phyloP scores from a whole-genome alignment of 164 flowering plant species.

The Annona squamosa region DNA sequence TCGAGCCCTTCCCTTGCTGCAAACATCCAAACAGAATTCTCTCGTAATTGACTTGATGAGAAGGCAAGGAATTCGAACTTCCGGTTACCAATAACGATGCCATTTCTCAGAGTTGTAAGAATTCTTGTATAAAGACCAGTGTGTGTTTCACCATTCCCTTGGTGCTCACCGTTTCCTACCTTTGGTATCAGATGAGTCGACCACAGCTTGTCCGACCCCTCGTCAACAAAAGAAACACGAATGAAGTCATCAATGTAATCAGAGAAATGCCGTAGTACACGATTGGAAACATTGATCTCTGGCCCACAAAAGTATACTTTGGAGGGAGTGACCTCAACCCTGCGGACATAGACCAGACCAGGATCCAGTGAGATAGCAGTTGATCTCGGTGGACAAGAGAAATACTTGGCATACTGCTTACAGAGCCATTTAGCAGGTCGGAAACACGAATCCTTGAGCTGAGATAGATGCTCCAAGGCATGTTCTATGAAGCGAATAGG shows the following conservation, averaged over 20 bases:
- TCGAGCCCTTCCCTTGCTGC: conserved; percentile 45
- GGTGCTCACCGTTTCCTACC: neutral
- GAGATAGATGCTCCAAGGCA: conserved; percentile 58
- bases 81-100: conserved; percentile 68
- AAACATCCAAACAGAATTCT: conserved; percentile 91
- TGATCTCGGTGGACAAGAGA: conserved; percentile 14
- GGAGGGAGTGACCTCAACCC: conserved; percentile 74
- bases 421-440: conserved; percentile 63
- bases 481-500: conserved; percentile 34
- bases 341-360: conserved; percentile 63
- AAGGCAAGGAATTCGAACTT: conserved; percentile 90
- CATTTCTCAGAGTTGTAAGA: conserved; percentile 44
- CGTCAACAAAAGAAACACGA: conserved; percentile 78
- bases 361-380: conserved; percentile 44
- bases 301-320: conserved; percentile 76
- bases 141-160: conserved; percentile 14
- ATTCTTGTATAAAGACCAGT: conserved; percentile 59
- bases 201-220: conserved; percentile 53
- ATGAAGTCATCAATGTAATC: conserved; percentile 57
- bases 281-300: conserved; percentile 71
- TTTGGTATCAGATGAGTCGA: conserved; percentile 53
- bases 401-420: conserved; percentile 39
- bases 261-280: conserved; percentile 50
- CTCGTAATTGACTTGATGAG: conserved; percentile 80
- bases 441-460: conserved; percentile 66